These are phyloP conservation scores for Hibiscus mutabilis DNA, from an alignment of 345 rosid genomes.

Conservation along the genomic window DNA sequence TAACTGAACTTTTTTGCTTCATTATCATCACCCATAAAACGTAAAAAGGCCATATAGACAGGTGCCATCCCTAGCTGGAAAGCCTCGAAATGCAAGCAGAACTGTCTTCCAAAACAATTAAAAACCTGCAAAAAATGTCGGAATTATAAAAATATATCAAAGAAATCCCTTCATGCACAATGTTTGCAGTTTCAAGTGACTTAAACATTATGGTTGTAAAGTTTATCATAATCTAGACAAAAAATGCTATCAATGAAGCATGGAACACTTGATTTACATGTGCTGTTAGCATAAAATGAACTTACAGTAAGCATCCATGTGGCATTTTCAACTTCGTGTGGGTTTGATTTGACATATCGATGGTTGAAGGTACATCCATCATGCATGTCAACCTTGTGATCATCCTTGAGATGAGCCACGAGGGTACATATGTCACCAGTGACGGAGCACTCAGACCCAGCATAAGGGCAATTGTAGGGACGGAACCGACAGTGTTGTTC, in stretches of 20 bases:
- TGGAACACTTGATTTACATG: too few species aligned
- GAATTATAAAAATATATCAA: not conserved
- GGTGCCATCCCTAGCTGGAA: not conserved
- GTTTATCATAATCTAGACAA: too few species aligned
- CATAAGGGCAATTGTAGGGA: conserved; percentile 71
- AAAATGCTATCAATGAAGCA: too few species aligned
- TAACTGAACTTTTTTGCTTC: not conserved
- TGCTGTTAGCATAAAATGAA: not conserved
- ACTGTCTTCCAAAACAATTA: not conserved
- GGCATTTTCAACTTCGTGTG: conserved; percentile 76
- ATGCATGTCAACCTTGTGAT: conserved; percentile 80
- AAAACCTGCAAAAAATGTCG: not conserved
- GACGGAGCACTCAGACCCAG: conserved; percentile 65
- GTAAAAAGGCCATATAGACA: not conserved
- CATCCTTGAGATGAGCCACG: conserved; percentile 67
- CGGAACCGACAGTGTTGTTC: conserved; percentile 49
- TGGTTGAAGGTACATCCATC: conserved; percentile 76
- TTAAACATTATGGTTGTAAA: not conserved
- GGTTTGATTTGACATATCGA: conserved; percentile 75
- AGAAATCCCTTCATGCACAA: not conserved
- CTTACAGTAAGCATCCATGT: conserved; percentile 88
- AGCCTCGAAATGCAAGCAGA: not conserved
- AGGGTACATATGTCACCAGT: conserved; percentile 60
- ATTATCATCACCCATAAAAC: not conserved
- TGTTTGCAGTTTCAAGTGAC: not conserved